Evolutionary conservation across 306 rosid genomes (phyloP).

Genomic region (Leucaena leucocephala): DNA sequence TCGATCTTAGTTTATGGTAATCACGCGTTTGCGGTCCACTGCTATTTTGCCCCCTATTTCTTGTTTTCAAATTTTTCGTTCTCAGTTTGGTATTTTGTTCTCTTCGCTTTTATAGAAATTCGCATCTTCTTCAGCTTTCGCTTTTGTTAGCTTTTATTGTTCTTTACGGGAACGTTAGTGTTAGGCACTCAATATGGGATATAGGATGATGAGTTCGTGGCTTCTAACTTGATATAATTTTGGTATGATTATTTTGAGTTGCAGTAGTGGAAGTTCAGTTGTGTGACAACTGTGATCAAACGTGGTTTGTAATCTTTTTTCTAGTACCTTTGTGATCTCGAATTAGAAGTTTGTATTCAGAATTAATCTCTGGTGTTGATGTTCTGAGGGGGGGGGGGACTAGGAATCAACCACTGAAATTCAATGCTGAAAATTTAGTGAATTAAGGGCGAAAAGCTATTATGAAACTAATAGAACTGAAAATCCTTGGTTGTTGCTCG

Average conservation of each 20-base stretch:
- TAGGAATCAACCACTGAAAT: constrained; percentile 12
- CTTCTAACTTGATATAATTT: background rate
- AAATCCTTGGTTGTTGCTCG: background rate
- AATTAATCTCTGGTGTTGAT: no score
- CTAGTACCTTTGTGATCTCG: background rate
- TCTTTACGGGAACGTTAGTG: background rate
- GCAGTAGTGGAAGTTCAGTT: background rate
- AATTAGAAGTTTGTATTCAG: background rate
- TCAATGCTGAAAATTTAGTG: background rate
- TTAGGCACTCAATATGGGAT: background rate
- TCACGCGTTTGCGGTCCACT: background rate
- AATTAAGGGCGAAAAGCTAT: background rate
- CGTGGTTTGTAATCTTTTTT: background rate
- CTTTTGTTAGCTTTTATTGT: background rate
- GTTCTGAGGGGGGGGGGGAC: background rate
- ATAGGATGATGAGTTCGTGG: background rate
- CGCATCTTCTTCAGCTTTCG: background rate
- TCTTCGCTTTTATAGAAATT: background rate
- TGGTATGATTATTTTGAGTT: background rate
- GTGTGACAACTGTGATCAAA: background rate
- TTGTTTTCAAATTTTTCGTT: background rate
- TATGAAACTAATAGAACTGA: background rate
- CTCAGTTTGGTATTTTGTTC: background rate
- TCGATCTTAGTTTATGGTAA: background rate
- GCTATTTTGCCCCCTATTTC: background rate